Evolutionary conservation across 192 early-diverging fungal species (phyloP), one percentile per base, ranked within the genome.

Genomic region (Podila epigama): DNA sequence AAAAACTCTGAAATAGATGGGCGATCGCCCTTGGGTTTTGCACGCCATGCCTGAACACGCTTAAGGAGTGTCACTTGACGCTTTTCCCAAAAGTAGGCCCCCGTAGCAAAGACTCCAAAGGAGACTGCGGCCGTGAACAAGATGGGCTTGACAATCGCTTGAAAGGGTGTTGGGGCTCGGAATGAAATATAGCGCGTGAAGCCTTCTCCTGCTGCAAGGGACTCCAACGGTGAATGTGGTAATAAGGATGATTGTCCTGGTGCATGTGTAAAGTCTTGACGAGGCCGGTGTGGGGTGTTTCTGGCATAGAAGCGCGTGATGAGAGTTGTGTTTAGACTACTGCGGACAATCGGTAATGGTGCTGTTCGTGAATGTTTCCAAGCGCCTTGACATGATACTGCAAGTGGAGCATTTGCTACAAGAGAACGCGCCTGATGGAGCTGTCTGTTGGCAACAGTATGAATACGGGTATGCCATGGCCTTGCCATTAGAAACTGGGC

Each of bases 91-190:
- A 66, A 35, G 12, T 70, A 70, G 4, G 80, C 75, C n/a, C 80
- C 84, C 3, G 63, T 34, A 8, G 64, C 56, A 51, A 87, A 88
- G 20, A 67, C 60, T 39, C 66, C 41, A 15, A 70, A 58, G 12
- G 84, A 71, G 4, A 73, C 62, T 3, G 48, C 57, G 1, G 56
- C 62, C 4, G 88, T 71, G 56, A 89, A 89, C 28, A 86, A 11
- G 18, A 88, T 61, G 6, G 88, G 81, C 34, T 75, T 75, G 8
- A 53, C 35, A 41, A 75, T 64, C 27, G 75, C 65, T 18, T 81
- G 70, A 35, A 63, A 70, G 18, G 33, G 56, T 6, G 63, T 70
- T 36, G 75, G 75, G 0, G 40, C 51, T 5, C 70, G 63, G 8
- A 52, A 20, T 4, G 55, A 12, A 20, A 75, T 39, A 37, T 56